Base-by-base conservation (phyloP, 768 basidiomycete species). In the Terana coerulea region DNA sequence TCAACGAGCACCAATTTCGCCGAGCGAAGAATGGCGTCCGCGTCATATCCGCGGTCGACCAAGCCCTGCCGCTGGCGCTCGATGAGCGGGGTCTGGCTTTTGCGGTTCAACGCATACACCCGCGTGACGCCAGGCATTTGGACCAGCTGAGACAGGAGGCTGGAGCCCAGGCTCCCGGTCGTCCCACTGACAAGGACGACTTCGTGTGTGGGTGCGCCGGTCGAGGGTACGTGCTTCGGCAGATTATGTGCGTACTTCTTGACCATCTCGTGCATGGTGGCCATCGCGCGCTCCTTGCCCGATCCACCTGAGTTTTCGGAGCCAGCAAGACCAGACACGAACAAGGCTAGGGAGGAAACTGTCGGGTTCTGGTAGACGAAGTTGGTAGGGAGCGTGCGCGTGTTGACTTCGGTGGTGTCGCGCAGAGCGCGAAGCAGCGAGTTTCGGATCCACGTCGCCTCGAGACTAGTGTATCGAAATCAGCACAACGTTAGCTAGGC, bases 351-450 rank as follows among this genome's bases (percentile, higher is more conserved):
- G 6, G 61, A 46, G 35, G 60, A 59, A n/a, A 77, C 68, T 1
- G 73, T 73, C 2, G 77, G 76, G 24, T 74, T 61, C 19, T 64
- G 60, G 34, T 69, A 70, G 3, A 79, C 67, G 48, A 73, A 53
- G 41, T 62, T 62, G 8, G 57, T 53, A 7, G 64, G 57, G 3
- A 78, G 41, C 2, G 33, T 39, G 10, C 56, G 52, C 5, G 50
- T 49, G 30, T 51, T 28, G 28, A 61, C 21, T 15, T 22, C 40
- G 4, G 57, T 57, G 19, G 62, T 56, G 8, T 56, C 34, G 15
- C 64, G 61, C 7, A 70, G 49, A 1, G 62, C 67, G 41, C 61
- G 55, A 26, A 67, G 25, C 3, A 70, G 37, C 4, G 64, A 53
- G 57, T 69, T 69, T 3, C 68, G 62, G 34, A 70, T 69, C 58